Percentiles rank a stretch among this genome's conserved stretches.
Conservation (phyloP, 345 rosid species). For the Linum trigynum region DNA sequence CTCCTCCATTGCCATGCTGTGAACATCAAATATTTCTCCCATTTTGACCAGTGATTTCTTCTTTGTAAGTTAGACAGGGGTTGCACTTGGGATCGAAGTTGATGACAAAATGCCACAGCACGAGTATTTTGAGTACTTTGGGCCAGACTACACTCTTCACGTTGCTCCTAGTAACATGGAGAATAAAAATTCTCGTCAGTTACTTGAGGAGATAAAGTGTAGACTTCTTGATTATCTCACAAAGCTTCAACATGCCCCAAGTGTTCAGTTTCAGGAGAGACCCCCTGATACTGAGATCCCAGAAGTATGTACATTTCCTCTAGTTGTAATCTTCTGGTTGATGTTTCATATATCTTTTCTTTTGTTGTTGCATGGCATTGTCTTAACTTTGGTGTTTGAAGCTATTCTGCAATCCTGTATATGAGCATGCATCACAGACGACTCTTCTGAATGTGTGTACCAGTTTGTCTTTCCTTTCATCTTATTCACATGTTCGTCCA, state of each 20-base stretch:
- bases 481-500: background rate
- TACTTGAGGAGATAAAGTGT: conserved; percentile 68
- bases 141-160: conserved; percentile 64
- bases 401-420: background rate
- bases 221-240: conserved; percentile 86
- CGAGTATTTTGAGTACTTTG: conserved; percentile 70
- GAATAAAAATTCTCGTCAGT: conserved; percentile 54
- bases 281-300: conserved; percentile 54
- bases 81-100: conserved; percentile 60
- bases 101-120: conserved; percentile 78
- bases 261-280: conserved; percentile 87
- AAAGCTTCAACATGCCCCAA: conserved; percentile 93
- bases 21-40: background rate
- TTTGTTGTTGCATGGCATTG: background rate
- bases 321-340: background rate
- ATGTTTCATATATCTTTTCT: background rate
- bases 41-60: conserved; percentile 1
- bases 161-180: conserved; percentile 70
- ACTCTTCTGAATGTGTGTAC: background rate
- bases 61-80: conserved; percentile 40
- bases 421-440: background rate
- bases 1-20: background rate
- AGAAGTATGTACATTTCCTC: conserved; percentile 14
- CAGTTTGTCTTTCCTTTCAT: background rate
- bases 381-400: background rate